Evolutionary conservation across 2,329 filamentous ascomycete genomes (phyloP), one percentile per base, ranked within the genome.

Genomic region (Alternaria tenuissima): DNA sequence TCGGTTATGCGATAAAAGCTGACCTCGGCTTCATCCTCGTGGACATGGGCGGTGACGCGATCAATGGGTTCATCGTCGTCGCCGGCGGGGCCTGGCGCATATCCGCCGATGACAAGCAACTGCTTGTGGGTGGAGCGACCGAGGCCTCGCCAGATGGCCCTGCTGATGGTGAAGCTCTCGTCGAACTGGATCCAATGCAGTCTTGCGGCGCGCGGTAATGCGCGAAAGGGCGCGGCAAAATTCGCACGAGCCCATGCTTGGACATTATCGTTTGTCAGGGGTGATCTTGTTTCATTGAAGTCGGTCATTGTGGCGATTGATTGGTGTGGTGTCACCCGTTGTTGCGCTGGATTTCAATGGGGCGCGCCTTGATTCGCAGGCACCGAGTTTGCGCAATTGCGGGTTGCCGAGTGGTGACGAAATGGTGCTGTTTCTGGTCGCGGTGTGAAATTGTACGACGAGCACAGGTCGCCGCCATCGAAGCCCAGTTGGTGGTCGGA

Each of bases 91-190:
- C 71, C 71, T 48, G 71, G 71, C 14, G 70, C 67, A 59, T 73
- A 73, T n/a, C 65, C 68, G 46, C 71, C 71, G 39, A 73, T 71
- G 42, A 71, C 65, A 41, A 73, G 71, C 18, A 73, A 57, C 43
- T 71, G 69, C 39, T 72, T 72, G 63, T 73, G 71, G 12, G 66
- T 57, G 20, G 71, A 72, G 53, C 71, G 71, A 26, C 67, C 67
- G 22, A 73, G 63, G 4, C 65, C 68, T 18, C 71, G 59, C 56
- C 67, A 71, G 49, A 71, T 66, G 46, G 70, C 63, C 46, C 71
- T 64, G 57, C 62, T 71, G 58, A 66, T 66, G 52, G 58, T 65
- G 53, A 70, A 68, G 36, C 67, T 68, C 11, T 72, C 70, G 58
- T 72, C 71, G 57, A 72, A 68, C 14, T 62, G 58, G 61, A 70